Base-by-base conservation (phyloP, 306 rosid species). In the Quillaja saponaria region DNA sequence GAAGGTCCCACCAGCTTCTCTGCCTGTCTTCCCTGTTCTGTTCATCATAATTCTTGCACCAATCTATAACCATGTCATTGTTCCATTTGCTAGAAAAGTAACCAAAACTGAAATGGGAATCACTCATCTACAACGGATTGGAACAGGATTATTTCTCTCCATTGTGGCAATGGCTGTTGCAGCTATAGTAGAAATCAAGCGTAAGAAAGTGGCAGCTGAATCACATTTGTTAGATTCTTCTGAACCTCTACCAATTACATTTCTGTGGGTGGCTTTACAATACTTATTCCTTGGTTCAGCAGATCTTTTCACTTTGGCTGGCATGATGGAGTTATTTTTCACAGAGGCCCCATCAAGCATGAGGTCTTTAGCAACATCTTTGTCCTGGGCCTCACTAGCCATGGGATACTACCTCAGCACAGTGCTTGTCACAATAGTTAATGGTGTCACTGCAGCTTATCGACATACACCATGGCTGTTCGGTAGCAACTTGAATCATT, bases 1-100 rank as follows among this genome's bases (percentile, higher is more conserved):
- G 46, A 84, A 73, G 61, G 71, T 91, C 68, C 95, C 97, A 5
- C 95, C 97, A 13, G 96, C 97, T 14, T 88, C 97, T 16, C 84
- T 84, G 16, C 94, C 96, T 0, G 66, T 85, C 17, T 81, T 91
- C 69, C 91, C 89, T 4, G 88, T 83, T 57, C 54, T 86, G 63
- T 85, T 84, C 81, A 84, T 85, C 78, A 84, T 91, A 77, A 31
- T 78, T 69, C 81, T 85, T 17, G 95, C 85, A 8, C 95, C 91
- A 10, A 14, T 84, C 15, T 91, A 88, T 52, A 73, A 80, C 82
- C 84, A 86, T 8, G 10, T 64, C 62, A 65, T 91, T 37, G 20
- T 65, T 28, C 96, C 96, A 19, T 69, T 68, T 18, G 83, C 87
- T 10, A 63, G 96, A 65, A 82, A 73, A 58, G 13, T 41, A 0